A percentile compares a stretch with the other conserved stretches of the same genome.
Evolutionary conservation across 352 stramenopile genomes (phyloP).

Genomic region (Pythium coloratum): DNA sequence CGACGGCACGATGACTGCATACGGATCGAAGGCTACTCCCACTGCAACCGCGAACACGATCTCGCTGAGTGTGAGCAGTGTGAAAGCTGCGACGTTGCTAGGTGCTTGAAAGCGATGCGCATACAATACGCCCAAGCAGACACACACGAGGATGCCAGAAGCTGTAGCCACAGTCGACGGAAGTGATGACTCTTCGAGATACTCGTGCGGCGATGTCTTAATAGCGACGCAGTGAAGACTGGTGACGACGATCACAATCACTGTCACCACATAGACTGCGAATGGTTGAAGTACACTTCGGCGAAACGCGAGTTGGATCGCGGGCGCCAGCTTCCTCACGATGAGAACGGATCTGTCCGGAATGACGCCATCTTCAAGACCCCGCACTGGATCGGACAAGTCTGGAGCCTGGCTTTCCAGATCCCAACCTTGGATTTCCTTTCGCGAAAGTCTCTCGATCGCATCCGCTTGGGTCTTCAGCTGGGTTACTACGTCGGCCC

Average conservation of each 20-base stretch:
- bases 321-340: slow-evolving; percentile 3
- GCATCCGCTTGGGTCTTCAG: no score
- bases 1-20: neutral
- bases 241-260: neutral
- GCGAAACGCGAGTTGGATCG: slow-evolving; percentile 28
- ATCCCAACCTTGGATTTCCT: neutral
- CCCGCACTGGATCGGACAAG: neutral
- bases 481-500: neutral
- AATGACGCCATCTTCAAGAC: neutral
- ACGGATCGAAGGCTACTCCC: neutral
- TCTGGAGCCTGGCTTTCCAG: neutral
- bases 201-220: neutral
- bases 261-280: slow-evolving; percentile 1
- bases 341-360: neutral
- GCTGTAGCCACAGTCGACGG: neutral
- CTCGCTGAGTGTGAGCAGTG: slow-evolving; percentile 16
- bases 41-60: neutral
- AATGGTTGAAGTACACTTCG: slow-evolving; percentile 21
- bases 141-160: neutral
- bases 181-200: slow-evolving; percentile 9
- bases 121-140: slow-evolving; percentile 24
- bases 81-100: slow-evolving; percentile 16
- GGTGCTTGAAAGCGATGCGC: slow-evolving; percentile 22
- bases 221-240: neutral
- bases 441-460: neutral